These are phyloP conservation scores for Pilaira anomala DNA, from an alignment of 192 early-diverging fungal genomes.

Conservation along the genomic window DNA sequence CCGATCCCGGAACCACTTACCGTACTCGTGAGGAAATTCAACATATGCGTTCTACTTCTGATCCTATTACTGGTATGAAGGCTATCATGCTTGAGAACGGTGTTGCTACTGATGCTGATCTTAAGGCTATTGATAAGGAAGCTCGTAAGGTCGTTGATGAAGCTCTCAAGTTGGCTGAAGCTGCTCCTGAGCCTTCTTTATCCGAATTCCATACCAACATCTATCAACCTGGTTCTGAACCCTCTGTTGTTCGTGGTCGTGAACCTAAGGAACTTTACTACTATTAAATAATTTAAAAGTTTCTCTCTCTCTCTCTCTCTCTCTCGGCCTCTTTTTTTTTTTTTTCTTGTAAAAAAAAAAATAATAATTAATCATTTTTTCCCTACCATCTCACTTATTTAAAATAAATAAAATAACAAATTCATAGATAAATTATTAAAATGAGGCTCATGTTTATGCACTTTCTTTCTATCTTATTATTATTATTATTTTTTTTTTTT, in stretches of 20 bases:
- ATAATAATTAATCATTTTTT: too few species aligned
- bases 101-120: conserved; percentile 75
- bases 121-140: conserved; percentile 94
- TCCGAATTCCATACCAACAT: conserved; percentile 78
- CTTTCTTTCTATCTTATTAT: too few species aligned
- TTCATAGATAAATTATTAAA: too few species aligned
- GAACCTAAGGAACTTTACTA: conserved; percentile 77
- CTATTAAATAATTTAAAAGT: conserved; percentile 29
- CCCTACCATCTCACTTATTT: too few species aligned
- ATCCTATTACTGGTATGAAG: conserved; percentile 93
- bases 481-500: too few species aligned
- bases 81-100: conserved; percentile 71
- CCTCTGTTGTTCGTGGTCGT: conserved; percentile 73
- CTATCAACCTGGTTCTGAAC: conserved; percentile 77
- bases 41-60: conserved; percentile 92
- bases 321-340: too few species aligned
- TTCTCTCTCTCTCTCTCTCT: too few species aligned
- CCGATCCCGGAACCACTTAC: conserved; percentile 98
- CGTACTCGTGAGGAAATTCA: conserved; percentile 98
- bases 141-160: conserved; percentile 83
- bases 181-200: conserved; percentile 65
- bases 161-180: conserved; percentile 81
- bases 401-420: too few species aligned
- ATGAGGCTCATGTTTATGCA: too few species aligned
- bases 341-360: too few species aligned